Evolutionary conservation across 257 asterid genomes (phyloP), one percentile per base, ranked within the genome.

Genomic region (Solanum chmielewskii): DNA sequence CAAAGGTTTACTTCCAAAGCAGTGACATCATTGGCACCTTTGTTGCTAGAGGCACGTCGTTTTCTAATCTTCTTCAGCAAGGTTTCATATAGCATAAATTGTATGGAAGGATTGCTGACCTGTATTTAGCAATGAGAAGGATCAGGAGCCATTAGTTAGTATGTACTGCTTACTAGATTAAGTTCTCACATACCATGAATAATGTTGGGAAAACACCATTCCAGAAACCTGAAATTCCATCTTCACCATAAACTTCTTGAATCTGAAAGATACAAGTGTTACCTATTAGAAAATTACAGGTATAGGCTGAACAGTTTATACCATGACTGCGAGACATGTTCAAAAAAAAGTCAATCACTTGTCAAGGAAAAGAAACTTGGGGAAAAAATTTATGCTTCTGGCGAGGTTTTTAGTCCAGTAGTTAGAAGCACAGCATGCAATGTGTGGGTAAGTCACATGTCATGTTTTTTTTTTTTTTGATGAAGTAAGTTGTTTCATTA

Each of bases 31-130:
- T 83, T 90, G 90, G 75, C 90, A 37, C 87, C 93, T 89, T 90
- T 92, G 33, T 87, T 87, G 71, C 92, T 91, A 59, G 90, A 88
- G 37, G 89, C 89, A 25, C 94, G 98, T 12, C 91, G 94, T 73
- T 91, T 91, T 92, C 92, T 95, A 71, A 96, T 90, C 91, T 93
- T 96, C 94, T 95, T 96, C 92, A 97, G 87, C 86, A 97, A 93
- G 83, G 97, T 95, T 92, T 97, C 99, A 70, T 97, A 97, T 84
- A 97, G 91, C 99, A 97, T 97, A 89, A 95, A 96, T 87, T 97
- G 99, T 90, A 97, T 95, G 47, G 99, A 92, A 66, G 99, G 99
- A 91, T 97, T 97, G 94, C 99, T 96, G 52, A 97, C 98, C 99
- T 97, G 93, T 87, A 86, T 76, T 13, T 37, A 88, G 88, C 74